phyloP scores from a whole-genome alignment of 2,329 filamentous ascomycete species.

The Ophiostoma himal-ulmi region DNA sequence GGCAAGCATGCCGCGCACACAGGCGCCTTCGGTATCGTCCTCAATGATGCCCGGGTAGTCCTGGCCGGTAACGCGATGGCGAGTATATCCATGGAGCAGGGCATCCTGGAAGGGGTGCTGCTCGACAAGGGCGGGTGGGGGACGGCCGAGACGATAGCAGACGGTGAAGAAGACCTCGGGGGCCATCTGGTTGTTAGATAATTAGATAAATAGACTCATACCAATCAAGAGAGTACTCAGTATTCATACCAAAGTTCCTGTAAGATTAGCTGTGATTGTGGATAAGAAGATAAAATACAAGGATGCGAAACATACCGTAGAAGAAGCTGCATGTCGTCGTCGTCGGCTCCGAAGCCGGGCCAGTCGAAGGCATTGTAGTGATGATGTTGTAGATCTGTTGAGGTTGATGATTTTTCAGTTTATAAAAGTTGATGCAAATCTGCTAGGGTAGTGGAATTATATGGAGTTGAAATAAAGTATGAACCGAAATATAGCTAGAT shows the following conservation, averaged over 20 bases:
- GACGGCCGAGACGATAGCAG: constrained; percentile 56
- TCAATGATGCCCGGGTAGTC: constrained; percentile 76
- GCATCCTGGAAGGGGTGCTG: constrained; percentile 65
- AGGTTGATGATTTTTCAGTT: neutral
- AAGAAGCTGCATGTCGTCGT: constrained; percentile 45
- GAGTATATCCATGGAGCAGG: constrained; percentile 65
- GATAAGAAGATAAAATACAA: neutral
- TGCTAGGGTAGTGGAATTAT: neutral
- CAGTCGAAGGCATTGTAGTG: neutral
- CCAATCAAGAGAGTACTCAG: no score
- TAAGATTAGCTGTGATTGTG: constrained; percentile 4
- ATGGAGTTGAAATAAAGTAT: neutral
- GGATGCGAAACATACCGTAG: constrained; percentile 42
- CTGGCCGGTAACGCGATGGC: constrained; percentile 59
- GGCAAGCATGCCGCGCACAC: constrained; percentile 67
- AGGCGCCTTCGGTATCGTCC: constrained; percentile 48
- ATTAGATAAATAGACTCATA: neutral
- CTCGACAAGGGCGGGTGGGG: constrained; percentile 44
- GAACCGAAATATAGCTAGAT: neutral
- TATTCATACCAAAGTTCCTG: constrained; percentile 37
- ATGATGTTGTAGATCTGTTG: neutral
- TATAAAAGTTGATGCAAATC: neutral
- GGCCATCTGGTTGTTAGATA: constrained; percentile 55
- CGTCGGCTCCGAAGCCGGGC: constrained; percentile 17
- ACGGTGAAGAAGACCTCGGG: constrained; percentile 80